Evolutionary conservation across 2,329 filamentous ascomycete species (phyloP).

Genomic region (Cryphonectria japonica): DNA sequence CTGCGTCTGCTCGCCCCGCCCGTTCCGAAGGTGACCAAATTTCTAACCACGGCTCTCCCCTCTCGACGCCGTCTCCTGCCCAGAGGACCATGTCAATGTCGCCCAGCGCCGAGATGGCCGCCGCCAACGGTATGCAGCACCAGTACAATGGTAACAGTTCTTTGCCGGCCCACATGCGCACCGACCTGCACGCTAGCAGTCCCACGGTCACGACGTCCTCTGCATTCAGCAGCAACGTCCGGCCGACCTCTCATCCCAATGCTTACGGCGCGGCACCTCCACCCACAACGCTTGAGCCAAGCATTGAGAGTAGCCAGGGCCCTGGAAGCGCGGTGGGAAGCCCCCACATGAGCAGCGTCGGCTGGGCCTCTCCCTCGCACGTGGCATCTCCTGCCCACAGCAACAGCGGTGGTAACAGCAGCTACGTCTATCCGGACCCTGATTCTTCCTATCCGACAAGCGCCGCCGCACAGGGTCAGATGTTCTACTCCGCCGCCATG

Average conservation of each 20-base stretch:
- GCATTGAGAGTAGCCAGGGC: constrained; percentile 74
- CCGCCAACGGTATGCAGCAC: constrained; percentile 70
- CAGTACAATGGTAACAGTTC: constrained; percentile 78
- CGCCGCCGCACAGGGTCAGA: constrained; percentile 60
- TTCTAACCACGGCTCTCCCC: constrained; percentile 72
- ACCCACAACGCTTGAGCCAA: constrained; percentile 78
- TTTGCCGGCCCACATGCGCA: constrained; percentile 80
- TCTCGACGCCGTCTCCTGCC: constrained; percentile 82
- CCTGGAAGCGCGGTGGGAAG: constrained; percentile 75
- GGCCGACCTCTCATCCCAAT: constrained; percentile 84
- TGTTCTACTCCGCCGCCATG: constrained; percentile 68
- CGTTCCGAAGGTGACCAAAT: constrained; percentile 73
- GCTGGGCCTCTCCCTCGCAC: constrained; percentile 86
- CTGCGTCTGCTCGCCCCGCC: constrained; percentile 49
- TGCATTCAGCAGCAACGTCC: constrained; percentile 59
- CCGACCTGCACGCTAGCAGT: constrained; percentile 72
- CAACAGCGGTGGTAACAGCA: constrained; percentile 54
- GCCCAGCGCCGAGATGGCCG: constrained; percentile 74
- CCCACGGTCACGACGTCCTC: constrained; percentile 69
- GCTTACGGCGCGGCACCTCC: constrained; percentile 72
- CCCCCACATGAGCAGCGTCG: constrained; percentile 79
- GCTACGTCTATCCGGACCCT: constrained; percentile 81
- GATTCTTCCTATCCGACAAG: constrained; percentile 67
- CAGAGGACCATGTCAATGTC: constrained; percentile 81
- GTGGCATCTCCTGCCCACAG: constrained; percentile 69